Evolutionary conservation across 352 stramenopile species (phyloP).

Genomic region (Pythium phragmiticola): DNA sequence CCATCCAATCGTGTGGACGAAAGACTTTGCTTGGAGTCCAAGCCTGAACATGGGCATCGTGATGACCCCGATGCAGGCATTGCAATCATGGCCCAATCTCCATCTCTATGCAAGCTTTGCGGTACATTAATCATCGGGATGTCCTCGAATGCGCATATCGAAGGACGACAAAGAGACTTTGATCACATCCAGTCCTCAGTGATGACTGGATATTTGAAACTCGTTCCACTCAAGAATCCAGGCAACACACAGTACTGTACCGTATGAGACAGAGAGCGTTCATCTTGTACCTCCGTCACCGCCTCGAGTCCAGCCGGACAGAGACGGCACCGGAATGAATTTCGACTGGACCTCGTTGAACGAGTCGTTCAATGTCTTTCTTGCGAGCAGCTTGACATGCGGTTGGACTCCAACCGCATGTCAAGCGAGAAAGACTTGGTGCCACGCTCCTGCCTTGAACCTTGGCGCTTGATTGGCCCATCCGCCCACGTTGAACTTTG

Average conservation of each 20-base stretch:
- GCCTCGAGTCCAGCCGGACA: conserved; percentile 24
- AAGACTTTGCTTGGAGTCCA: background rate
- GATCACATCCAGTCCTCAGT: no score
- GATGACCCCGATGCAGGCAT: no score
- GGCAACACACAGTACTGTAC: background rate
- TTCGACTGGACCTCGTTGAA: conserved; percentile 20
- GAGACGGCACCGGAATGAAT: conserved; percentile 27
- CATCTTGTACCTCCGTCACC: conserved; percentile 27
- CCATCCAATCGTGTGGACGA: conserved; percentile 12
- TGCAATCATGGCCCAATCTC: no score
- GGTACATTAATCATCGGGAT: no score
- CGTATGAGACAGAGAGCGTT: conserved; percentile 30
- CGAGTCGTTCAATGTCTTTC: conserved; percentile 1
- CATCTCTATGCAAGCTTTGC: no score
- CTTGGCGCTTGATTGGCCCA: conserved; percentile 22
- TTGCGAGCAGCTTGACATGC: background rate
- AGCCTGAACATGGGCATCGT: no score
- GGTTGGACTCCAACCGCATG: no score
- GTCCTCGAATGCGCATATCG: no score
- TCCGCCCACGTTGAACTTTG: conserved; percentile 26
- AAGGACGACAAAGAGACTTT: no score
- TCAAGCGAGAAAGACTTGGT: background rate
- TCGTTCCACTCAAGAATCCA: no score
- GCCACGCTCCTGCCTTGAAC: conserved; percentile 13
- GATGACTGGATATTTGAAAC: background rate